Conservation (phyloP, 2,329 filamentous ascomycete species). For the Alternaria tenuissima region DNA sequence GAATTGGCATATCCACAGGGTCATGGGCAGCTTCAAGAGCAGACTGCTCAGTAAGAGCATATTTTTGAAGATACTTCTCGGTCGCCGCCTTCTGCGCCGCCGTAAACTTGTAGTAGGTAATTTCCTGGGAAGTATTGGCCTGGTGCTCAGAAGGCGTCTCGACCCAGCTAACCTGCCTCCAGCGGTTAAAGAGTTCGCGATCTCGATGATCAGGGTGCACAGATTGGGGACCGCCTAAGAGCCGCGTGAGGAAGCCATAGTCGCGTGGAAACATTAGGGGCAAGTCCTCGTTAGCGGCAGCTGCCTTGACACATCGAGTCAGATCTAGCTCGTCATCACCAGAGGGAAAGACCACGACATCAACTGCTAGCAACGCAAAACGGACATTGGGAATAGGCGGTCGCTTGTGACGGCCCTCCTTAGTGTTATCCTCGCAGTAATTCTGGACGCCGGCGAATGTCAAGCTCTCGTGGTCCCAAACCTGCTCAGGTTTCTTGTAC, state of each 20-base stretch:
- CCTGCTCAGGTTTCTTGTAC: not conserved
- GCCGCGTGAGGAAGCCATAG: not conserved
- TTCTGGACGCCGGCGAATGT: not conserved
- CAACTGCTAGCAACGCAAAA: slow-evolving; percentile 9
- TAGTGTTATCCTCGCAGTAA: slow-evolving; percentile 5
- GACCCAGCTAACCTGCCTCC: not conserved
- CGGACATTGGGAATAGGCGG: not conserved
- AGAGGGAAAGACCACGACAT: slow-evolving; percentile 7
- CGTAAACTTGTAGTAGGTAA: not conserved
- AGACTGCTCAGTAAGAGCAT: not conserved
- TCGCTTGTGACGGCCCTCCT: slow-evolving; percentile 1
- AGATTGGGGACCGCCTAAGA: too few relatives aligned
- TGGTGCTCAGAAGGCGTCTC: not conserved
- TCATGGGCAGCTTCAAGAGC: not conserved
- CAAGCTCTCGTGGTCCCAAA: not conserved
- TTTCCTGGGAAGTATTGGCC: not conserved
- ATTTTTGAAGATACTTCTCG: not conserved
- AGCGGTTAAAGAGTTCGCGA: not conserved
- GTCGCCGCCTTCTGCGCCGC: not conserved
- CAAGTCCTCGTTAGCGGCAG: not conserved
- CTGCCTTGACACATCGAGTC: slow-evolving; percentile 15
- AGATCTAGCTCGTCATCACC: slow-evolving; percentile 15
- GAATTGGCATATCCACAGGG: not conserved
- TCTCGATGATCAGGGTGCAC: too few relatives aligned
- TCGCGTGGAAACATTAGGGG: slow-evolving; percentile 1